Evolutionary conservation across 2,329 filamentous ascomycete genomes (phyloP).

Genomic region (Cryphonectria parasitica): DNA sequence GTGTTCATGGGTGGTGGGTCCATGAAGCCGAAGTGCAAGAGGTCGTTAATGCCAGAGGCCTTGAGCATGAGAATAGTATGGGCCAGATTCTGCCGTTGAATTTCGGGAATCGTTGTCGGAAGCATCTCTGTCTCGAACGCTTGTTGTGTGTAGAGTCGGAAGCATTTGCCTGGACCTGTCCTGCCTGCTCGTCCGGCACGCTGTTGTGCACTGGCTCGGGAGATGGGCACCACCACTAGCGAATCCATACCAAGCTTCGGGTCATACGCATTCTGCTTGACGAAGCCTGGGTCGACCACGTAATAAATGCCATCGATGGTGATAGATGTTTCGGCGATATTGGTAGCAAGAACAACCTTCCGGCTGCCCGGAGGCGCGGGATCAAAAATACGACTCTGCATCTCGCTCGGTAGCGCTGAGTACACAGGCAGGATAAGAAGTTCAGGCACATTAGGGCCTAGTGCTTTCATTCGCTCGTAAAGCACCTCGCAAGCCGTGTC

Average conservation of each 20-base stretch:
- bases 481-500: constrained; percentile 93
- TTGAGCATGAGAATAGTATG: constrained; percentile 97
- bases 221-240: constrained; percentile 92
- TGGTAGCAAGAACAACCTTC: constrained; percentile 97
- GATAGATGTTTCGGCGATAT: constrained; percentile 97
- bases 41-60: constrained; percentile 98
- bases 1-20: constrained; percentile 97
- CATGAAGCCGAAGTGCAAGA: constrained; percentile 98
- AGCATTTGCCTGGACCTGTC: constrained; percentile 95
- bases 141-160: constrained; percentile 91
- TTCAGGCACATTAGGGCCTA: constrained; percentile 89
- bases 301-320: constrained; percentile 98
- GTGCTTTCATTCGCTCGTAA: constrained; percentile 92
- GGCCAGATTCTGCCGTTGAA: constrained; percentile 90
- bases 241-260: constrained; percentile 98
- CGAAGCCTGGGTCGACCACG: constrained; percentile 94
- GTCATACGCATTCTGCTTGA: constrained; percentile 97
- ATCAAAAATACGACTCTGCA: constrained; percentile 93
- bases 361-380: constrained; percentile 82
- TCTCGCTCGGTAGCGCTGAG: constrained; percentile 87
- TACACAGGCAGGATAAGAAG: constrained; percentile 96
- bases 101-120: constrained; percentile 93
- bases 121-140: constrained; percentile 97
- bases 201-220: constrained; percentile 95
- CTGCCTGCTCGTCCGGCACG: constrained; percentile 89